Evolutionary conservation across 495 filamentous ascomycete species (phyloP), one percentile per base, ranked within the genome.

Genomic region (Wilcoxina mikolae): DNA sequence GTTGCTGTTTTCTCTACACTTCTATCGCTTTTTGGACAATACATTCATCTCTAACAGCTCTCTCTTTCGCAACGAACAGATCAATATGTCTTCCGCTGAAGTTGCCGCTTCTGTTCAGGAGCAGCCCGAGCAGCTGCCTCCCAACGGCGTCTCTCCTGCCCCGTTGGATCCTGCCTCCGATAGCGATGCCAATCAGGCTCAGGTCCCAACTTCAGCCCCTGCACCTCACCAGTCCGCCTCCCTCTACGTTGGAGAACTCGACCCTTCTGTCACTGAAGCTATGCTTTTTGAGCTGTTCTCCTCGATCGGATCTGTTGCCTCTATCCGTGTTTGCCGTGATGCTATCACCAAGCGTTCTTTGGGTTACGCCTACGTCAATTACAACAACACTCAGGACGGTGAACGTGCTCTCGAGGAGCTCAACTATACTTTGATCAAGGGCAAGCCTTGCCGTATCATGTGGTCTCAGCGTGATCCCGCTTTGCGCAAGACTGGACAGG

Each of bases 211-310:
- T 70, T 83, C 87, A 55, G 74, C 74, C 39, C 77, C 76, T 43
- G 73, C 78, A 52, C 80, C 82, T 49, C 85, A 86, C 54, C 81
- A 85, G 69, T 95, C 91, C 38, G 91, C 93, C 53, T 99, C 91
- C 31, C 85, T 99, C 65, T 99, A 99, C 69, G 91, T 99, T 60
- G 91, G 91, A 69, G 91, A 99, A 74, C 86, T 99, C 60, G 91
- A 99, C 71, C 80, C 84, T 54, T 87, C 85, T 49, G 91, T 99
- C 67, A 99, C 91, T 53, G 91, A 99, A 78, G 91, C 91, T 60
- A 99, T 99, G 91, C 87, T 99, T 68, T 99, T 96, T 72, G 93
- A 99, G 80, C 85, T 99, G 27, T 99, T 99, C 80, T 96, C 91
- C 56, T 90, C 90, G 70, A 96, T 99, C 69, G 91, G 91, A 64